These are phyloP conservation scores for Tylopilus sp. DNA, from an alignment of 1,284 basidiomycete genomes.

Conservation along the genomic window DNA sequence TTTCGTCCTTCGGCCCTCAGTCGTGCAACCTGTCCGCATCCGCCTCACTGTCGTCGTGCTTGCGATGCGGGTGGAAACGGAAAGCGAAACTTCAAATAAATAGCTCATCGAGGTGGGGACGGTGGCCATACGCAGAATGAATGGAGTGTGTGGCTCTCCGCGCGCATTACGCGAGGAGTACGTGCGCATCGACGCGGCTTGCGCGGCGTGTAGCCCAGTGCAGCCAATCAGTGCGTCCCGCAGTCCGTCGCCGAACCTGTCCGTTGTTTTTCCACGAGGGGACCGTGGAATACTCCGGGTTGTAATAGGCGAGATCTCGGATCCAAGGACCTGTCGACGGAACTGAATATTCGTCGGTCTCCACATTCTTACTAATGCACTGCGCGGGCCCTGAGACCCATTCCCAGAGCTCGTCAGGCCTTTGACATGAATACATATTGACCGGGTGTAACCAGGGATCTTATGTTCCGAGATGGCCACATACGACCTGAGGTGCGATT, in stretches of 20 bases:
- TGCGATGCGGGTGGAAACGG: constrained; percentile 18
- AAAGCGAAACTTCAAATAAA: constrained; percentile 1
- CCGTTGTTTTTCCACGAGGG: no score
- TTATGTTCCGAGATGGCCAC: background rate
- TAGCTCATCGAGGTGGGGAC: constrained; percentile 20
- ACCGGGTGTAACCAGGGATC: background rate
- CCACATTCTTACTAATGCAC: background rate
- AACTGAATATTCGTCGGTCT: background rate
- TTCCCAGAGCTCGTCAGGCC: background rate
- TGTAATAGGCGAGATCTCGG: background rate
- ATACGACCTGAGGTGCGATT: background rate
- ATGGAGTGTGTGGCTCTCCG: constrained; percentile 7
- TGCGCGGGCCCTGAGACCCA: background rate
- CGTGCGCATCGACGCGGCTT: no score
- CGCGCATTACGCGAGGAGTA: constrained; percentile 31
- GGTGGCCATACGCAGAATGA: constrained; percentile 6
- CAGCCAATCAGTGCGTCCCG: background rate
- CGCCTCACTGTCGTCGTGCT: constrained; percentile 15
- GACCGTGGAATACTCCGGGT: no score
- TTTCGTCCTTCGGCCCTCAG: background rate
- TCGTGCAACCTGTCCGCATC: background rate
- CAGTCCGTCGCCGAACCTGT: no score
- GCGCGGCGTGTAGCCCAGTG: no score
- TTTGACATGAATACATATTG: background rate
- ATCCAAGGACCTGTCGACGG: background rate